Percentiles rank a stretch among this genome's conserved stretches.
These are phyloP conservation scores for Didymella glomerata DNA, from an alignment of 2,329 filamentous ascomycete species.

Conservation along the genomic window DNA sequence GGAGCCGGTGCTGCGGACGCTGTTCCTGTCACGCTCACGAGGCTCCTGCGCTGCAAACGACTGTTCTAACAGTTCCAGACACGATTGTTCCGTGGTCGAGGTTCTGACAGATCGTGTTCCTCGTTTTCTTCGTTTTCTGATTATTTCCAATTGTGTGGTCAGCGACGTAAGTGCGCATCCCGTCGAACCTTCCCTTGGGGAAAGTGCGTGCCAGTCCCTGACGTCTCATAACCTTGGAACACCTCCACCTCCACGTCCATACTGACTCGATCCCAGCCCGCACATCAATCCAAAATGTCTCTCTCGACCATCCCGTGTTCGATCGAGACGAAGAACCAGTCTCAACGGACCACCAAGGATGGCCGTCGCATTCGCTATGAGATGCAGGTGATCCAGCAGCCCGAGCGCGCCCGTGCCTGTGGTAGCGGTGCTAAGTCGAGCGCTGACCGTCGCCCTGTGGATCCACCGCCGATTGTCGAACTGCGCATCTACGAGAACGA, in stretches of 20 bases:
- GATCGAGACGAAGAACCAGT: constrained; percentile 65
- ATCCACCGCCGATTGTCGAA: constrained; percentile 93
- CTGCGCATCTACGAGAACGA: constrained; percentile 81
- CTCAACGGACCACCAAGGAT: constrained; percentile 71
- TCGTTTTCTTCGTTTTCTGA: constrained; percentile 17
- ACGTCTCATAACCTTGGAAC: constrained; percentile 19
- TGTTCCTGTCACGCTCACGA: constrained; percentile 25
- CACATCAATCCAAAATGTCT: constrained; percentile 33
- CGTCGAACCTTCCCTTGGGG: constrained; percentile 23
- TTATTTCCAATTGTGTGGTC: constrained; percentile 11
- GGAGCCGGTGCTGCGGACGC: constrained; percentile 23
- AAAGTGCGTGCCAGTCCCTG: constrained; percentile 23
- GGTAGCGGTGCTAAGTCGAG: constrained; percentile 87
- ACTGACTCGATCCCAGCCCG: constrained; percentile 20
- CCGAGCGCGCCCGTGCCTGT: constrained; percentile 91
- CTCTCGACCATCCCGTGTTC: constrained; percentile 59
- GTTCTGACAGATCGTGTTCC: constrained; percentile 22
- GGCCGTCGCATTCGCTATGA: constrained; percentile 82
- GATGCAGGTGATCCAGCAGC: constrained; percentile 89
- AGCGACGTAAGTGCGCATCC: constrained; percentile 13
- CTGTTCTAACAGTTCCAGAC: constrained; percentile 21
- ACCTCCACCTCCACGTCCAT: constrained; percentile 22
- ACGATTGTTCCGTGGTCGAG: constrained; percentile 28
- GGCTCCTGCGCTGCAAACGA: constrained; percentile 17
- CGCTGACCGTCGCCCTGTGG: constrained; percentile 88